Conservation (phyloP, 306 rosid genomes). For the Cicer cuneatum region DNA sequence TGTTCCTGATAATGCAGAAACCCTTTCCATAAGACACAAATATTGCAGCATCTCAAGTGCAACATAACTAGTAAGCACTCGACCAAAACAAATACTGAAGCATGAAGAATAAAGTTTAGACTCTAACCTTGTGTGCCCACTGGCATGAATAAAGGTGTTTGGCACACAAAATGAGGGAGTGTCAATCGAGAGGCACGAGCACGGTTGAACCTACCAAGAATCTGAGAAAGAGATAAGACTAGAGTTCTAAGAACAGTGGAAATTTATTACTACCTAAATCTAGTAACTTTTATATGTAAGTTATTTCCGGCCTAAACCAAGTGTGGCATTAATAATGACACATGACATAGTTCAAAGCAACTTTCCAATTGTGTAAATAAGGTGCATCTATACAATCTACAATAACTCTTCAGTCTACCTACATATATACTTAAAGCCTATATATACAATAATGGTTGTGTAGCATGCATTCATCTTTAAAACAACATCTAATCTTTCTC, state of each 20-base stretch:
- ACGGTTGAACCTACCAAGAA: slow-evolving; percentile 87
- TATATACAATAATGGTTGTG: too few relatives aligned
- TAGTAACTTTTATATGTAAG: too few relatives aligned
- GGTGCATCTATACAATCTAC: too few relatives aligned
- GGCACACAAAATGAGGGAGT: slow-evolving; percentile 80
- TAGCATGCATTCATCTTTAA: too few relatives aligned
- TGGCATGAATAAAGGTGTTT: slow-evolving; percentile 97
- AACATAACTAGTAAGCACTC: slow-evolving; percentile 24
- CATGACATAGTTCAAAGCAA: too few relatives aligned
- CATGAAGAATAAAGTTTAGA: slow-evolving; percentile 26
- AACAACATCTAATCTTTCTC: too few relatives aligned
- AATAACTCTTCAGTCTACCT: too few relatives aligned
- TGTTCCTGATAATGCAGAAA: slow-evolving; percentile 65
- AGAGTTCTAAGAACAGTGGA: slow-evolving; percentile 10
- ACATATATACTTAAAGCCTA: too few relatives aligned
- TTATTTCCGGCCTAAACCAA: too few relatives aligned
- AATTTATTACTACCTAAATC: not conserved
- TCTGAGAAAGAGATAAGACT: slow-evolving; percentile 50
- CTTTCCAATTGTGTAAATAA: too few relatives aligned
- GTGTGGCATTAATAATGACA: too few relatives aligned
- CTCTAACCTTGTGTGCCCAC: slow-evolving; percentile 92
- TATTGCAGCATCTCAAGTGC: slow-evolving; percentile 29
- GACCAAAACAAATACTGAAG: slow-evolving; percentile 13
- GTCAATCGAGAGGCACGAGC: slow-evolving; percentile 87
- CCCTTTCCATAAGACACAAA: slow-evolving; percentile 29